Conservation (phyloP, 2,329 filamentous ascomycete genomes). For the Ramularia endophylla region DNA sequence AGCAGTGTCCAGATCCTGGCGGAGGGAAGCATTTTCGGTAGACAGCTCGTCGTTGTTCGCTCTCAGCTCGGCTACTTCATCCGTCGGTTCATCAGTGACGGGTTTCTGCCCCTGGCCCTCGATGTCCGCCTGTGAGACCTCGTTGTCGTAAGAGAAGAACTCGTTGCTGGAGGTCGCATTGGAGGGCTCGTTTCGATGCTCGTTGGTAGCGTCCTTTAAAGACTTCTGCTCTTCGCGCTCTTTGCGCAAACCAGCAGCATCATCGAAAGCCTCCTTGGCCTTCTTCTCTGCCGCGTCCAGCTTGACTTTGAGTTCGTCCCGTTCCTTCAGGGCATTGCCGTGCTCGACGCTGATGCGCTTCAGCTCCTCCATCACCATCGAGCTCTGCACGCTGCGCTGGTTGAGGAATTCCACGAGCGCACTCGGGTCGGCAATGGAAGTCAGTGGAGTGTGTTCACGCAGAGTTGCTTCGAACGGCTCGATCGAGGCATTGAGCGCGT, state of each 20-base stretch:
- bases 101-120: conserved; percentile 56
- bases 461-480: conserved; percentile 90
- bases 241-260: conserved; percentile 53
- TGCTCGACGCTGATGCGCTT: conserved; percentile 66
- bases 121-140: conserved; percentile 35
- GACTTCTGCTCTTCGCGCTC: conserved; percentile 19
- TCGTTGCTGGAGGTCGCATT: conserved; percentile 50
- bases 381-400: conserved; percentile 75
- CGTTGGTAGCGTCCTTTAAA: conserved; percentile 6
- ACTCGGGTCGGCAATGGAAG: conserved; percentile 78
- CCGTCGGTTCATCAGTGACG: conserved; percentile 63
- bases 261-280: conserved; percentile 55
- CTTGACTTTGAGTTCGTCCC: conserved; percentile 73
- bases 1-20: conserved; percentile 59
- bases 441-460: conserved; percentile 85
- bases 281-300: conserved; percentile 62
- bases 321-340: conserved; percentile 47
- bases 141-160: conserved; percentile 88
- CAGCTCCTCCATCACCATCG: conserved; percentile 91
- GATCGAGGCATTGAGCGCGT: conserved; percentile 77
- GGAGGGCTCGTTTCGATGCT: conserved; percentile 2
- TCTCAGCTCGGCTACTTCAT: conserved; percentile 19
- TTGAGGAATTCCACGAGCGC: conserved; percentile 85
- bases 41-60: conserved; percentile 67
- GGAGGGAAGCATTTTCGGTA: conserved; percentile 60